These are phyloP conservation scores for Sporothrix pallida DNA, from an alignment of 2,329 filamentous ascomycete species.

Conservation along the genomic window DNA sequence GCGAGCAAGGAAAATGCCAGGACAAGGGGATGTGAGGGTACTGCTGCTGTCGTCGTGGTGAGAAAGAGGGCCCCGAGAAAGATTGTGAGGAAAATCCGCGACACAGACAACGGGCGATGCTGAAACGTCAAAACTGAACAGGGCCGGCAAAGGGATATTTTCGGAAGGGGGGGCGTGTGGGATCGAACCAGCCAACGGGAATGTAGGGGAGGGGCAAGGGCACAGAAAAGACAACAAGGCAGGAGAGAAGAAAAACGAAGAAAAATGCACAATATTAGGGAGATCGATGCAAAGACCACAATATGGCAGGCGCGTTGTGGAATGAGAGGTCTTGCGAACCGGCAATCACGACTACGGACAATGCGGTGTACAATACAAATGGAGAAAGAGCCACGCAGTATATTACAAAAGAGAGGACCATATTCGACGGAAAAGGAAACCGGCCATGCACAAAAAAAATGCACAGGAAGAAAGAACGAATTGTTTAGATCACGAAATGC, in stretches of 20 bases:
- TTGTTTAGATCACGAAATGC: not conserved
- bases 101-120: conserved; percentile 38
- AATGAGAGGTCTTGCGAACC: not conserved
- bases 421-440: conserved; percentile 19
- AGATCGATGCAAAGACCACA: conserved; percentile 6
- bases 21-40: not conserved
- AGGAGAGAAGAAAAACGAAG: too few relatives aligned
- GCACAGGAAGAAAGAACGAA: not conserved
- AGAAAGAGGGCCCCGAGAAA: conserved; percentile 12
- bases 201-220: conserved; percentile 19
- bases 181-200: conserved; percentile 29
- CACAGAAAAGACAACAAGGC: not conserved
- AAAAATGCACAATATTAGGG: not conserved
- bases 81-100: conserved; percentile 40
- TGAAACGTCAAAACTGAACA: conserved; percentile 43
- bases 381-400: not conserved
- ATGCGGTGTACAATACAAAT: not conserved
- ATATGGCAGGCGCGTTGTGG: conserved; percentile 18
- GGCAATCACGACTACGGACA: not conserved
- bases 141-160: conserved; percentile 36
- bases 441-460: not conserved
- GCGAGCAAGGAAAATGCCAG: not conserved
- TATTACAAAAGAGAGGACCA: too few relatives aligned
- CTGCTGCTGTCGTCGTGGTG: not conserved
- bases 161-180: conserved; percentile 30